These are phyloP conservation scores for Ophiostoma sp. DNA, from an alignment of 2,329 filamentous ascomycete genomes.

Conservation along the genomic window DNA sequence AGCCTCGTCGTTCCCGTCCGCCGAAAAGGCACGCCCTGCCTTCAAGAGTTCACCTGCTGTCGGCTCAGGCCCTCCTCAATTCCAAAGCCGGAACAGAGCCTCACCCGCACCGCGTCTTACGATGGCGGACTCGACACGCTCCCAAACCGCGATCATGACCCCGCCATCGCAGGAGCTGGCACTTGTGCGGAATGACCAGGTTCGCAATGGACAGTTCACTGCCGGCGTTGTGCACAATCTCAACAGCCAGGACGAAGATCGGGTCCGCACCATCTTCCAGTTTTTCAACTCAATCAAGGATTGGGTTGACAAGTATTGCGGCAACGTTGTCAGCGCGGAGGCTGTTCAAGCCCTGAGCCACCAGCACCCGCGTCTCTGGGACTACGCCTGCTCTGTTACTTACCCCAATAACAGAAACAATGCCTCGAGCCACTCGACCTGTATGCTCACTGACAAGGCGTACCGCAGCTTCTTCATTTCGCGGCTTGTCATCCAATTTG, in stretches of 20 bases:
- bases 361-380: slow-evolving; percentile 37
- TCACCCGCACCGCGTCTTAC: neutral
- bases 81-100: neutral
- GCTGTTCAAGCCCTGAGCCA: slow-evolving; percentile 19
- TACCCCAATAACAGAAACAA: slow-evolving; percentile 34
- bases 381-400: slow-evolving; percentile 40
- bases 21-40: neutral
- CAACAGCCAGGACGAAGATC: slow-evolving; percentile 17
- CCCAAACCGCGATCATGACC: neutral
- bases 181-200: neutral
- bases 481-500: slow-evolving; percentile 42
- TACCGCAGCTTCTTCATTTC: slow-evolving; percentile 41
- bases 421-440: slow-evolving; percentile 37
- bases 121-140: neutral
- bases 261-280: slow-evolving; percentile 27
- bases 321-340: neutral
- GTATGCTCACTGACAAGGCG: slow-evolving; percentile 37
- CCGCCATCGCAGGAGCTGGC: slow-evolving; percentile 9
- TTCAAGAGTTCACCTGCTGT: neutral
- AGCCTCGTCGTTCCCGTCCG: neutral
- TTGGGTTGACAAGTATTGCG: slow-evolving; percentile 28
- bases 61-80: neutral
- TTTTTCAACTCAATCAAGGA: slow-evolving; percentile 30
- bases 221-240: slow-evolving; percentile 3
- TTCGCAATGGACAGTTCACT: neutral